phyloP scores from a whole-genome alignment of 1,284 basidiomycete genomes.

The Phenoliferia sp. region DNA sequence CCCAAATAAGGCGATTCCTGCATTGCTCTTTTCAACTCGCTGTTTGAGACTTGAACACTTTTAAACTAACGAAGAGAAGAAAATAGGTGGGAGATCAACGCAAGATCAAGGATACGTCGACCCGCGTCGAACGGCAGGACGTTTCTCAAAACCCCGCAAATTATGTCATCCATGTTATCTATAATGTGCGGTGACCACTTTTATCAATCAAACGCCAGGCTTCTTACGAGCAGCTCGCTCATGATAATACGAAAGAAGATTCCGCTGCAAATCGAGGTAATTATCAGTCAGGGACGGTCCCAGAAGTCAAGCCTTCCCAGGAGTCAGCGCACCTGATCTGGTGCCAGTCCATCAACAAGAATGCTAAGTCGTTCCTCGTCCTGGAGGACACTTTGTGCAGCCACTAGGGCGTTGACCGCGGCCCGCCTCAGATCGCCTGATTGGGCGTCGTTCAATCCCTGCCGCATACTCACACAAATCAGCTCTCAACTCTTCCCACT shows the following conservation, averaged over 20 bases:
- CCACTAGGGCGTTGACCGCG: slow-evolving; percentile 70
- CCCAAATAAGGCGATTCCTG: neutral
- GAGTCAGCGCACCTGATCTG: slow-evolving; percentile 38
- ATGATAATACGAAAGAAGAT: slow-evolving; percentile 63
- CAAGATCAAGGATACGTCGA: too few species aligned
- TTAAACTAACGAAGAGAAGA: too few species aligned
- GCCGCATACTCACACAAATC: neutral
- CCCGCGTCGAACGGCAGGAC: too few species aligned
- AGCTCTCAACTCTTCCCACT: slow-evolving; percentile 1
- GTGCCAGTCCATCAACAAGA: slow-evolving; percentile 67
- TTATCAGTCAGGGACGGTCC: neutral
- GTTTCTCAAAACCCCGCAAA: too few species aligned
- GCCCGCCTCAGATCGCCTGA: slow-evolving; percentile 73
- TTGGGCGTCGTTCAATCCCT: slow-evolving; percentile 65
- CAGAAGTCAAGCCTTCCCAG: neutral
- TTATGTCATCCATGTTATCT: too few species aligned
- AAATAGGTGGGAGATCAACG: too few species aligned
- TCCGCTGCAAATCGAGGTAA: slow-evolving; percentile 57
- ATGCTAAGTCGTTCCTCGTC: slow-evolving; percentile 74
- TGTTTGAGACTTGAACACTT: too few species aligned
- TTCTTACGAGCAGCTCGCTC: neutral
- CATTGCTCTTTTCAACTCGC: too few species aligned
- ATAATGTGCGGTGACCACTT: too few species aligned
- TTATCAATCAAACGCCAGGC: neutral
- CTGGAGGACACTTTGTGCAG: slow-evolving; percentile 67